phyloP scores from a whole-genome alignment of 2,329 filamentous ascomycete species.

The Xylaria sp. region DNA sequence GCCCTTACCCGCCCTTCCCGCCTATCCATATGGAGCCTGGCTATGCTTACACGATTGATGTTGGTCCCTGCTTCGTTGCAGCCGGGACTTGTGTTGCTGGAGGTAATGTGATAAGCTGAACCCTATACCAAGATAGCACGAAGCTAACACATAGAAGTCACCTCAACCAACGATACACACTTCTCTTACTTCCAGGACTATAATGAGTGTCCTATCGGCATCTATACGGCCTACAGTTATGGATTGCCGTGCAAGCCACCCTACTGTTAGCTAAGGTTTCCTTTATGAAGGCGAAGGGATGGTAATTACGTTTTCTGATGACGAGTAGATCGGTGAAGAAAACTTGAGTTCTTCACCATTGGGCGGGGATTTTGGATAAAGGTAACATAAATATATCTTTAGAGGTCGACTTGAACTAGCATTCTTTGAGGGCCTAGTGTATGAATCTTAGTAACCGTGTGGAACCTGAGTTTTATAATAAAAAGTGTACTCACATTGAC shows the following conservation, averaged over 20 bases:
- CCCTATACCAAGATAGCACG: background rate
- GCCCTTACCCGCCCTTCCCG: slow-evolving; percentile 44
- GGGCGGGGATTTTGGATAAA: background rate
- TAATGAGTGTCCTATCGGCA: slow-evolving; percentile 45
- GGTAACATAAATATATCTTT: background rate
- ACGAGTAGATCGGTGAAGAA: background rate
- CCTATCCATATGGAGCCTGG: slow-evolving; percentile 50
- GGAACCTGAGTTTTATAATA: background rate
- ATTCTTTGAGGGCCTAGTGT: background rate
- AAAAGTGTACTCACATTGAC: background rate
- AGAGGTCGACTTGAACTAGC: too few species aligned
- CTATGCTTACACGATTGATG: slow-evolving; percentile 48
- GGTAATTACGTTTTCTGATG: background rate
- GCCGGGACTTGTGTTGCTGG: slow-evolving; percentile 48
- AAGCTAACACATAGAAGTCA: slow-evolving; percentile 39
- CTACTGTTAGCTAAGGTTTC: slow-evolving; percentile 25
- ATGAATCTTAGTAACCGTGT: background rate
- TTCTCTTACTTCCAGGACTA: slow-evolving; percentile 47
- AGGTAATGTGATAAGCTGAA: slow-evolving; percentile 34
- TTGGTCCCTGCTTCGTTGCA: slow-evolving; percentile 46
- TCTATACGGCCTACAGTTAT: slow-evolving; percentile 48
- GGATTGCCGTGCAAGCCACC: slow-evolving; percentile 42
- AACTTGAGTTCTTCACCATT: background rate
- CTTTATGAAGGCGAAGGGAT: background rate
- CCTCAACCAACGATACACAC: slow-evolving; percentile 48